Base-by-base conservation (phyloP, 1,139 yeast genomes). In the Schwanniomyces etchellsii region DNA sequence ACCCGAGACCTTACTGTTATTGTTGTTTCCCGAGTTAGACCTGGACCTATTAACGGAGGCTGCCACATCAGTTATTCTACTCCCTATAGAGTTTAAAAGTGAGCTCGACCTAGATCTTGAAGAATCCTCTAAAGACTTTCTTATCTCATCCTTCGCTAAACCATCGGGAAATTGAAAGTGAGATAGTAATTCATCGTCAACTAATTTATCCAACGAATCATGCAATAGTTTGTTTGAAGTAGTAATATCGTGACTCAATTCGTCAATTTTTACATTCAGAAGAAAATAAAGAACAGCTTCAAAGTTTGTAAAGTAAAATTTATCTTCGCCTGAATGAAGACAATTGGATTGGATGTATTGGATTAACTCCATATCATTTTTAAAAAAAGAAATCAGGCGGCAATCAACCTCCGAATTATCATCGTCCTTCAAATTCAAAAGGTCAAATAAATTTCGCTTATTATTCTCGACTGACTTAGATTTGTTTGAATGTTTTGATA, bases 281-380 rank as follows among this genome's bases (percentile, higher is more conserved):
- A 66, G 48, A 42, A 59, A 66, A 28, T 49, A 57, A 14, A 65
- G 45, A 13, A 62, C 57, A 1, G 73, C 73, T 33, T 66, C 73
- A 32, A 65, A 60, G 38, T 66, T 66, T 7, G 72, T 65, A 20
- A 66, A 44, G 38, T 64, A 65, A 35, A 57, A 66, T 34, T 50
- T 52, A 21, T 58, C 38, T 35, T 66, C 73, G 3, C 72, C 70
- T 17, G 50, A 50, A 42, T 66, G 64, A 28, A 64, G 47, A 35
- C 48, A 58, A n/a, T 38, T 47, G 9, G 44, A 32, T 35, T 50
- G 50, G 11, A 65, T 46, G 38, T 47, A 52, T 7, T 50, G 46
- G 10, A 61, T 47, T 28, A 64, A 42, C 9, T 51, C 57, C 27
- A 45, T 47, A 36, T 65, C 70, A 31, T 48, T 51, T 9, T 43